Percentiles rank a stretch among this genome's conserved stretches.
These are phyloP conservation scores for Fraxinus floribunda DNA, from an alignment of 305 asterid species.

Conservation along the genomic window DNA sequence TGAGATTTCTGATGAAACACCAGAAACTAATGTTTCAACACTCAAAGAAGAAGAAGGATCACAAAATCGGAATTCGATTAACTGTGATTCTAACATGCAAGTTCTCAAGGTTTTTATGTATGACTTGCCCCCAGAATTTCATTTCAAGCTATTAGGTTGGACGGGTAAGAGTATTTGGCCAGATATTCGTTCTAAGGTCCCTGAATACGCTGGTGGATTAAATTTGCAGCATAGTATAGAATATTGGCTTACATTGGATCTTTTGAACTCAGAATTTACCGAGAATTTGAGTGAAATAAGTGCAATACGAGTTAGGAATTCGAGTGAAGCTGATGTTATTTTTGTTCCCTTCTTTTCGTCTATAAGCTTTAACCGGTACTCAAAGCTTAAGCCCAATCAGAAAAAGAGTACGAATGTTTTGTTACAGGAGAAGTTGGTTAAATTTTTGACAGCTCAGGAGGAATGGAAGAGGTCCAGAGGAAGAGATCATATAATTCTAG, in stretches of 20 bases:
- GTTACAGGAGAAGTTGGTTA: slow-evolving; percentile 71
- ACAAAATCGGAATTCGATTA: slow-evolving; percentile 12
- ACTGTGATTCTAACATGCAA: slow-evolving; percentile 33
- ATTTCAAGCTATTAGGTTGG: slow-evolving; percentile 67
- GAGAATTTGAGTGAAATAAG: slow-evolving; percentile 37
- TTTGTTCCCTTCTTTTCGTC: slow-evolving; percentile 90
- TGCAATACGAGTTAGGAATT: slow-evolving; percentile 58
- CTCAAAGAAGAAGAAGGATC: slow-evolving; percentile 7
- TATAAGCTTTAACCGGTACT: slow-evolving; percentile 66
- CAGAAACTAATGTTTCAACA: background rate
- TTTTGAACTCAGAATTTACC: slow-evolving; percentile 53
- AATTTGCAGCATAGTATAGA: slow-evolving; percentile 93
- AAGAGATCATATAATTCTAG: slow-evolving; percentile 66
- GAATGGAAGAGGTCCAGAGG: slow-evolving; percentile 85
- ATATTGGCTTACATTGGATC: slow-evolving; percentile 84
- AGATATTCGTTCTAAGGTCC: slow-evolving; percentile 49
- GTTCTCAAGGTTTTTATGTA: slow-evolving; percentile 79
- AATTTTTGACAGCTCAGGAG: slow-evolving; percentile 48
- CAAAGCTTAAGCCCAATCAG: slow-evolving; percentile 47
- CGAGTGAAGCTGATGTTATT: slow-evolving; percentile 83
- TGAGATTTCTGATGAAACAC: slow-evolving; percentile 24
- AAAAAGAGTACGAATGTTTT: slow-evolving; percentile 44
- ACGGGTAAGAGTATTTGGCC: slow-evolving; percentile 73
- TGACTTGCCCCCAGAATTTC: slow-evolving; percentile 79
- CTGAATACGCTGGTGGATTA: slow-evolving; percentile 79